Percentiles rank a stretch among this genome's conserved stretches.
Evolutionary conservation across 1,284 basidiomycete genomes (phyloP).

Genomic region (Microbotryum lychnidis-dioicae): DNA sequence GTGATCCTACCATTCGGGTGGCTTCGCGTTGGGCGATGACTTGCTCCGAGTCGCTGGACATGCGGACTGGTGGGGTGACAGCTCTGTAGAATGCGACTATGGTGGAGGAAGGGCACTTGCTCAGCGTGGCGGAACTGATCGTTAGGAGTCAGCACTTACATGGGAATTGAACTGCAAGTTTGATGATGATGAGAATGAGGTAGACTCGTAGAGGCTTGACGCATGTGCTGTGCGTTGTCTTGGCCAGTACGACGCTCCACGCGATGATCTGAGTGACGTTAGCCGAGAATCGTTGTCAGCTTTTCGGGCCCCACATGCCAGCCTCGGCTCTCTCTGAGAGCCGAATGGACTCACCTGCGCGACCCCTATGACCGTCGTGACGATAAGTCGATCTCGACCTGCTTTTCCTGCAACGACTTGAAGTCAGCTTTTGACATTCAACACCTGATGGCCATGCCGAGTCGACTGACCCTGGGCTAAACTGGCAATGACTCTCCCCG

Average conservation of each 20-base stretch:
- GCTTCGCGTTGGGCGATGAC: slow-evolving; percentile 15
- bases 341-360: too few species aligned
- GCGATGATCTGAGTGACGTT: slow-evolving; percentile 28
- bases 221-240: slow-evolving; percentile 17
- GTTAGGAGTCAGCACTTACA: slow-evolving; percentile 1
- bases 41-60: slow-evolving; percentile 12
- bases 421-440: too few species aligned
- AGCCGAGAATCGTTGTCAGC: slow-evolving; percentile 3
- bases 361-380: too few species aligned
- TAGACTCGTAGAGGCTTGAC: slow-evolving; percentile 27
- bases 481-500: too few species aligned
- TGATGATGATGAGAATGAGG: slow-evolving; percentile 25
- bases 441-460: too few species aligned
- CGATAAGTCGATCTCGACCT: too few species aligned
- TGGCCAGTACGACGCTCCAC: slow-evolving; percentile 23
- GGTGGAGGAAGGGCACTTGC: not conserved
- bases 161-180: slow-evolving; percentile 27
- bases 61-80: slow-evolving; percentile 12
- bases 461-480: too few species aligned
- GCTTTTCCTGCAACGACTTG: too few species aligned
- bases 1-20: slow-evolving; percentile 21
- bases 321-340: too few species aligned
- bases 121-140: not conserved
- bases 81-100: slow-evolving; percentile 18
- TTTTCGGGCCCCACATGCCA: too few species aligned